Conservation (phyloP, 306 rosid species). For the Oxytropis ochrocephala region DNA sequence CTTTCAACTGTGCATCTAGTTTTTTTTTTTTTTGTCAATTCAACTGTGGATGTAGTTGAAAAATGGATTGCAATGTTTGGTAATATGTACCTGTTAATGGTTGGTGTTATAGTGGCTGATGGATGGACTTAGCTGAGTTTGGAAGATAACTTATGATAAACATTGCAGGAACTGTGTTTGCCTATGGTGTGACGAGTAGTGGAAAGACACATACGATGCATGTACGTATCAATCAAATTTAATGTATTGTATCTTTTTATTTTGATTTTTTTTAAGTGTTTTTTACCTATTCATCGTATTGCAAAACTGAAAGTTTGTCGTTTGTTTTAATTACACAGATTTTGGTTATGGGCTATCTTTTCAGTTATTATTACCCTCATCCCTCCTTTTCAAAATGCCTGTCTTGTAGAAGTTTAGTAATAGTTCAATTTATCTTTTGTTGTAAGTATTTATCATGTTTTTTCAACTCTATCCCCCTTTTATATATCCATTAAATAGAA, state of each 20-base stretch:
- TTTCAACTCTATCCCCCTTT: not conserved
- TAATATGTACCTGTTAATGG: not conserved
- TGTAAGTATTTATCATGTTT: not conserved
- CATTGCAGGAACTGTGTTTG: slow-evolving; percentile 96
- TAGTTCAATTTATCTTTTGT: not conserved
- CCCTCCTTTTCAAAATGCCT: not conserved
- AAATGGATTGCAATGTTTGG: slow-evolving; percentile 10
- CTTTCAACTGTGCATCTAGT: too few species aligned
- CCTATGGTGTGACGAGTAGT: slow-evolving; percentile 98
- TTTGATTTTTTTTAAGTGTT: not conserved
- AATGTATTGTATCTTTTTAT: not conserved
- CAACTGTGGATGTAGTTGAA: slow-evolving; percentile 1
- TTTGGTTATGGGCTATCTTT: not conserved
- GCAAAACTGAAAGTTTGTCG: slow-evolving; percentile 4
- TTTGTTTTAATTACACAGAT: not conserved
- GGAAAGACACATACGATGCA: slow-evolving; percentile 99
- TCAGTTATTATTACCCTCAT: not conserved
- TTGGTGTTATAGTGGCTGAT: slow-evolving; percentile 17
- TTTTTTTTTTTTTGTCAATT: not conserved
- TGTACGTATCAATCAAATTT: slow-evolving; percentile 45
- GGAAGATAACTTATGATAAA: slow-evolving; percentile 28
- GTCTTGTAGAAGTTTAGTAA: not conserved
- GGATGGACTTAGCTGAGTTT: slow-evolving; percentile 15
- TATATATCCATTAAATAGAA: not conserved
- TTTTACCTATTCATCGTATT: not conserved